These are phyloP conservation scores for Cetradonia linearis DNA, from an alignment of 495 filamentous ascomycete species.

Conservation along the genomic window DNA sequence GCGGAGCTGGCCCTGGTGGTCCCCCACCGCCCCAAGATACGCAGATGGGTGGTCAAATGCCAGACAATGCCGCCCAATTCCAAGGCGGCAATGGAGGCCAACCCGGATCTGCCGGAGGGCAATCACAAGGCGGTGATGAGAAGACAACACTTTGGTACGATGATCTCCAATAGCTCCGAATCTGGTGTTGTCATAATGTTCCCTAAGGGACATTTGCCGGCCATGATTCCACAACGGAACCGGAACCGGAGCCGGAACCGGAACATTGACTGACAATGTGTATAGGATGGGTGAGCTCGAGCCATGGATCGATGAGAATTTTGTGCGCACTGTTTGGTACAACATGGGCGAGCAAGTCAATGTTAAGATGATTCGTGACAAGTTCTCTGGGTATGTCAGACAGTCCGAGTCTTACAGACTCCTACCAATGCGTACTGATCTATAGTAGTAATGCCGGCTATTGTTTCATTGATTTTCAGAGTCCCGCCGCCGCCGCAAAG, in stretches of 20 bases:
- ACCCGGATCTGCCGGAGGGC: conserved; percentile 38
- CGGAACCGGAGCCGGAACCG: background rate
- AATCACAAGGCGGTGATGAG: conserved; percentile 49
- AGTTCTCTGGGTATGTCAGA: conserved; percentile 84
- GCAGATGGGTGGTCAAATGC: conserved; percentile 29
- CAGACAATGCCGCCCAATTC: conserved; percentile 47
- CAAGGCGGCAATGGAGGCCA: conserved; percentile 44
- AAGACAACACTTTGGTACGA: conserved; percentile 79
- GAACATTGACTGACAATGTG: conserved; percentile 15
- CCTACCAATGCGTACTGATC: conserved; percentile 27
- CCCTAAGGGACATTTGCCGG: background rate
- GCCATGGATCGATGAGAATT: conserved; percentile 98
- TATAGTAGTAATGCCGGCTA: conserved; percentile 89
- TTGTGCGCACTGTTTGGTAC: conserved; percentile 88
- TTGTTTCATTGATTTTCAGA: conserved; percentile 93
- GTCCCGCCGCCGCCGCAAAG: conserved; percentile 76
- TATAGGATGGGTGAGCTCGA: conserved; percentile 97
- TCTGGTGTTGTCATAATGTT: background rate
- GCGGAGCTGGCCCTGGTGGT: conserved; percentile 44
- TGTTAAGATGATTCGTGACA: conserved; percentile 99
- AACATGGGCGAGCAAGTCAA: conserved; percentile 88
- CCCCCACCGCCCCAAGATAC: conserved; percentile 40
- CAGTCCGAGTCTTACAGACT: conserved; percentile 18
- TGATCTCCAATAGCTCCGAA: background rate
- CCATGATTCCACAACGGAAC: background rate